Base-by-base conservation (phyloP, 1,139 yeast genomes). In the Suhomyces choctaworum region DNA sequence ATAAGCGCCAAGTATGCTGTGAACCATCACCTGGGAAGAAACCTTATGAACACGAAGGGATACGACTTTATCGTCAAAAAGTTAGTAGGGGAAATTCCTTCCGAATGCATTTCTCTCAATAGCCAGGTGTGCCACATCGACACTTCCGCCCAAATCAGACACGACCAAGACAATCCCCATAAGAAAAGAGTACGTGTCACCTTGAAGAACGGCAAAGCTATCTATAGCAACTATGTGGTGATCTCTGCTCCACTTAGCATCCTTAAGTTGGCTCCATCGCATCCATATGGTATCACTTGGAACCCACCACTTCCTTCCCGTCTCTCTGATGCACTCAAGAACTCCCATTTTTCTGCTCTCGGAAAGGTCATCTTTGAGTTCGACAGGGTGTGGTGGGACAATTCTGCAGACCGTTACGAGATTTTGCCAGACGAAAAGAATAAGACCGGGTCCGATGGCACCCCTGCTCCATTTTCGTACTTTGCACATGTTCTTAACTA, bases 291-390 rank as follows among this genome's bases (percentile, higher is more conserved):
- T 0, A 75, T 87, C 26, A 57, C 58, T 29, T 87, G 90, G 76
- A 51, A 48, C 1, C 92, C 94, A 0, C 56, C 64, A 2, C 61
- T 87, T 15, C 89, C 92, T 0, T 8, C 29, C 1, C 44, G 51
- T 0, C 62, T 86, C 12, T 43, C 47, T 2, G 61, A 61, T 0
- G 69, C 87, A 0, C 56, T 85, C 7, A 45, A 60, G 1, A 64
- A 61, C 4, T 68, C 82, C 41, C 82, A 80, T 46, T 81, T 78
- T 56, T 90, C 88, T 0, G 76, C 85, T 1, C 60, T 88, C 33
- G 96, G 96, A 0, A 88, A 88, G 57, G 81, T 85, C 5, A 64
- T 84, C 0, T 71, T 88, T 45, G 94, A 84, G 53, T 88, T 87
- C 52, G 80, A 76, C 9, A 42, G 57, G 2, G 63, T 74, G 1